phyloP scores from a whole-genome alignment of 1,284 basidiomycete genomes.

The Ustilago loliicola region DNA sequence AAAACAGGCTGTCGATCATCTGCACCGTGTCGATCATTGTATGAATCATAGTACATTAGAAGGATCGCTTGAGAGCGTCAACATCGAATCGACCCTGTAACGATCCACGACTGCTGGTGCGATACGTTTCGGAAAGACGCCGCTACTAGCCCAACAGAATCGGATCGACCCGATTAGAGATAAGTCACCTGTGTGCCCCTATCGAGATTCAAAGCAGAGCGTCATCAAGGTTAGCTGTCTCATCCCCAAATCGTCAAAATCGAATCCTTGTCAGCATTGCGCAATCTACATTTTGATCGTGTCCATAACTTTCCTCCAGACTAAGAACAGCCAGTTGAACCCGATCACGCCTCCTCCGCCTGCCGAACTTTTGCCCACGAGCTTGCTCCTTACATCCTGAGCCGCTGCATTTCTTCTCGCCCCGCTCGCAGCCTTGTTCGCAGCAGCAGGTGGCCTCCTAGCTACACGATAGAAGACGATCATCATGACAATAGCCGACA shows the following conservation, averaged over 20 bases:
- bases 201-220: neutral
- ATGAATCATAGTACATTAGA: neutral
- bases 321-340: slow-evolving; percentile 37
- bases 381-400: slow-evolving; percentile 37
- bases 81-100: too few species aligned
- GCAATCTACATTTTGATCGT: slow-evolving; percentile 51
- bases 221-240: neutral
- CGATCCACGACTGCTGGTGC: neutral
- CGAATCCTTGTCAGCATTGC: neutral
- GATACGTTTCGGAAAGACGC: neutral
- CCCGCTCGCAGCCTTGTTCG: neutral
- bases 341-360: slow-evolving; percentile 21
- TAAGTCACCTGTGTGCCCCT: slow-evolving; percentile 56
- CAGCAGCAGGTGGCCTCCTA: slow-evolving; percentile 18
- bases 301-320: slow-evolving; percentile 46
- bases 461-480: slow-evolving; percentile 39
- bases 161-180: slow-evolving; percentile 20
- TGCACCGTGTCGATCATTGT: slow-evolving; percentile 12
- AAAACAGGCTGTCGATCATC: neutral
- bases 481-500: slow-evolving; percentile 51
- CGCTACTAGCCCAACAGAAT: neutral
- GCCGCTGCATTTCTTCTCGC: slow-evolving; percentile 32
- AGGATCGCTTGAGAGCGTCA: too few species aligned
- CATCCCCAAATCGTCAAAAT: neutral
- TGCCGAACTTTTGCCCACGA: slow-evolving; percentile 27